Percentiles rank a stretch among this genome's conserved stretches.
phyloP scores from a whole-genome alignment of 2,329 filamentous ascomycete species.

The Nannizzia gypsea region DNA sequence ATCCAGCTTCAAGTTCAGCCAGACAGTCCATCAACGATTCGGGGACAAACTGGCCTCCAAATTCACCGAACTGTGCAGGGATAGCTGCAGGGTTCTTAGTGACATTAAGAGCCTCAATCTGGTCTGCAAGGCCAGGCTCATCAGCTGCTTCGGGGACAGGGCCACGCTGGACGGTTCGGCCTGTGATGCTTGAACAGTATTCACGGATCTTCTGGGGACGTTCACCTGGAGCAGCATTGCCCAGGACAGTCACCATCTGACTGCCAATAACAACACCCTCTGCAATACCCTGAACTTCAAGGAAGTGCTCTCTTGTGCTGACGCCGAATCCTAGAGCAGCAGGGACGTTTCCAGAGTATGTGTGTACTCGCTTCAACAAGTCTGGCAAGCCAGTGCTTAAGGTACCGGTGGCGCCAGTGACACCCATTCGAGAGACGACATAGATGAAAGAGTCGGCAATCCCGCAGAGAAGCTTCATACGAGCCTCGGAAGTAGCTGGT shows the following conservation, averaged over 20 bases:
- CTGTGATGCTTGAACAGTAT: slow-evolving; percentile 67
- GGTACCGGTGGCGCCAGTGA: slow-evolving; percentile 78
- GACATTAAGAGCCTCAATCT: slow-evolving; percentile 70
- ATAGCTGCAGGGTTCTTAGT: slow-evolving; percentile 47
- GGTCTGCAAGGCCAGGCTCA: slow-evolving; percentile 60
- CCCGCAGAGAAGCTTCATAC: slow-evolving; percentile 91
- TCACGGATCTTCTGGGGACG: slow-evolving; percentile 65
- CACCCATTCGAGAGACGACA: slow-evolving; percentile 92
- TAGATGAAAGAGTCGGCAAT: slow-evolving; percentile 99
- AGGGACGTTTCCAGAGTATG: slow-evolving; percentile 80
- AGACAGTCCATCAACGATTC: slow-evolving; percentile 97
- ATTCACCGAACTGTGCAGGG: slow-evolving; percentile 83
- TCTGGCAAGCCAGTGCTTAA: slow-evolving; percentile 72
- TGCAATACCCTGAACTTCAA: slow-evolving; percentile 68
- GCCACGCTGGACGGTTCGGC: slow-evolving; percentile 40
- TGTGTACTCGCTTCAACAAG: slow-evolving; percentile 73
- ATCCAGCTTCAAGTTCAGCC: slow-evolving; percentile 77
- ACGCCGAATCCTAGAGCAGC: slow-evolving; percentile 93
- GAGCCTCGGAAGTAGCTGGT: slow-evolving; percentile 77
- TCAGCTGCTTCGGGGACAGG: slow-evolving; percentile 32
- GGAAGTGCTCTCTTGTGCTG: slow-evolving; percentile 87
- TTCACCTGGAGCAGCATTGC: slow-evolving; percentile 54
- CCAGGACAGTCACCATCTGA: slow-evolving; percentile 77
- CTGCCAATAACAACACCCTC: slow-evolving; percentile 96
- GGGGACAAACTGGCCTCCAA: slow-evolving; percentile 93